A percentile compares a stretch with the other conserved stretches of the same genome.
Conservation (phyloP, 176 grass and related monocot species). For the Tuctoria greenei region DNA sequence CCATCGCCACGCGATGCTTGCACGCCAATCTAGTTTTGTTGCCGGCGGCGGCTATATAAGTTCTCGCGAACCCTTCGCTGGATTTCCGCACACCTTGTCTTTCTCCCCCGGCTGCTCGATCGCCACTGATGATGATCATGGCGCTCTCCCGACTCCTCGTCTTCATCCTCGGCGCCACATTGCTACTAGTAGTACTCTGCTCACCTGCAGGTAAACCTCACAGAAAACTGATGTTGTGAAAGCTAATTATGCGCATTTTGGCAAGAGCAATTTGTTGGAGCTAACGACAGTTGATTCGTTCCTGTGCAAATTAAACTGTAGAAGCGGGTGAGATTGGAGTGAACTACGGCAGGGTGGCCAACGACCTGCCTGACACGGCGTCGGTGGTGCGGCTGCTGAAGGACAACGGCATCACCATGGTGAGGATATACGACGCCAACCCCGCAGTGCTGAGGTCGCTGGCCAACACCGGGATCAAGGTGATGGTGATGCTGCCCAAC, state of each 20-base stretch:
- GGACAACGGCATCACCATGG: constrained; percentile 43
- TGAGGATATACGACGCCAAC: constrained; percentile 59
- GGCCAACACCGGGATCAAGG: constrained; percentile 51
- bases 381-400: constrained; percentile 53
- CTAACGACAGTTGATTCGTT: background rate
- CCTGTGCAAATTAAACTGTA: constrained; percentile 3
- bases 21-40: background rate
- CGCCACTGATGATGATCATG: background rate
- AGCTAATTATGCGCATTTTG: background rate
- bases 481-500: constrained; percentile 55
- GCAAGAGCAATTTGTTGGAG: background rate
- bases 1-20: background rate
- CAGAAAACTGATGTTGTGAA: background rate
- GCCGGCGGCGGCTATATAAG: background rate
- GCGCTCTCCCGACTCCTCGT: background rate
- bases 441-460: constrained; percentile 33
- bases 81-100: too few species aligned
- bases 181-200: background rate
- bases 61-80: background rate
- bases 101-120: background rate
- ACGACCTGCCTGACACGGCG: constrained; percentile 43
- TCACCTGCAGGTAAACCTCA: background rate
- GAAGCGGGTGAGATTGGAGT: constrained; percentile 50
- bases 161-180: background rate
- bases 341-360: constrained; percentile 59